Percentiles rank a stretch among this genome's conserved stretches.
These are phyloP conservation scores for Zea mays DNA, from an alignment of 176 grass and related monocot genomes.

Conservation along the genomic window DNA sequence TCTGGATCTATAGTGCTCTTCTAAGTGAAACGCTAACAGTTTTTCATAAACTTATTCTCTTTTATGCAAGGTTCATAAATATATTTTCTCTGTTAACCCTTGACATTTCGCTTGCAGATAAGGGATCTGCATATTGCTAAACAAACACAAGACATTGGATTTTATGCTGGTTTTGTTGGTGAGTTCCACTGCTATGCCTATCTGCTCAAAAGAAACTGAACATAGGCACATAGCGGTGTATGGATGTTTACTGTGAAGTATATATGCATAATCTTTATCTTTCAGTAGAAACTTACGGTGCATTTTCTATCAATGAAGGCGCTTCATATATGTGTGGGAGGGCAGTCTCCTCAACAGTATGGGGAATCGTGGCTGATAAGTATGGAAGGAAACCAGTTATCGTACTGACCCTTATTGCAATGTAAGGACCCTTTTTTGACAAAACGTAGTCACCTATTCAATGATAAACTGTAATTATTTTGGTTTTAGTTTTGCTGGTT, in stretches of 20 bases:
- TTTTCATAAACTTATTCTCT: not conserved
- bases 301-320: constrained; percentile 48
- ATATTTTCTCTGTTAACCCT: not conserved
- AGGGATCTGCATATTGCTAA: constrained; percentile 62
- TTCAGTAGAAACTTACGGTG: constrained; percentile 5
- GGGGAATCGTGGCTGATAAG: constrained; percentile 71
- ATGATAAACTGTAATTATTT: not conserved
- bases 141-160: constrained; percentile 71
- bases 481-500: constrained; percentile 18
- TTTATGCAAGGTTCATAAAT: not conserved
- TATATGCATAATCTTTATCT: constrained; percentile 1
- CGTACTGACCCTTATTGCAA: constrained; percentile 48
- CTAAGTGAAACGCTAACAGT: not conserved
- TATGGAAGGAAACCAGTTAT: constrained; percentile 71
- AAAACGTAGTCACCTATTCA: not conserved
- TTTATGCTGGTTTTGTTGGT: constrained; percentile 81
- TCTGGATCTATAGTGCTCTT: not conserved
- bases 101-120: constrained; percentile 43
- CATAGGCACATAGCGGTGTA: not conserved
- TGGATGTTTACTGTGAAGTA: not conserved
- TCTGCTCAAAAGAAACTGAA: constrained; percentile 14
- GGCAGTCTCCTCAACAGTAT: constrained; percentile 58
- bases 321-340: constrained; percentile 74
- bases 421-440: constrained; percentile 48
- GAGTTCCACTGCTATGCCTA: constrained; percentile 28